These are phyloP conservation scores for Trichoderma atrobrunneum DNA, from an alignment of 2,329 filamentous ascomycete genomes.

Conservation along the genomic window DNA sequence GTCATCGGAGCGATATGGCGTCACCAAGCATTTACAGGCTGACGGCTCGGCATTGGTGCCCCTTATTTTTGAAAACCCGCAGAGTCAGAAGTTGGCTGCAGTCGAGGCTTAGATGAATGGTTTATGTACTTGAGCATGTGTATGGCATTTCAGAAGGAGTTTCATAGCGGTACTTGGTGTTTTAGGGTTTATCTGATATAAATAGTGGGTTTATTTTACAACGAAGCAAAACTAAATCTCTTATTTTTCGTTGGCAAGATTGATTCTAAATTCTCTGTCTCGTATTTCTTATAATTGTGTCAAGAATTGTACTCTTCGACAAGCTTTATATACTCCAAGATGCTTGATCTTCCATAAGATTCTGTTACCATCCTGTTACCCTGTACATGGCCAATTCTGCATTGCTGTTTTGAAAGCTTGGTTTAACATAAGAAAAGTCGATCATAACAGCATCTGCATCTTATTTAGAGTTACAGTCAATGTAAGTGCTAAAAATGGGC, in stretches of 20 bases:
- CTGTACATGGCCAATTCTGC: background rate
- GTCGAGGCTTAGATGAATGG: background rate
- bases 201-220: background rate
- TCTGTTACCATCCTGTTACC: background rate
- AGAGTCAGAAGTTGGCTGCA: background rate
- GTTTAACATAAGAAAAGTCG: accelerated
- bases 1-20: background rate
- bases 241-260: background rate
- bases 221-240: background rate
- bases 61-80: background rate
- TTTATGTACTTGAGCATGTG: background rate
- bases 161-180: background rate
- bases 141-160: background rate
- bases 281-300: background rate
- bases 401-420: too few species aligned
- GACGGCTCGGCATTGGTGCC: conserved; percentile 1
- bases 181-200: background rate
- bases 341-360: accelerated
- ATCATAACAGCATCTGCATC: too few species aligned
- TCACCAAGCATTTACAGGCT: background rate
- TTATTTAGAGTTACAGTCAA: too few species aligned
- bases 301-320: background rate
- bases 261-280: background rate
- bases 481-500: too few species aligned
- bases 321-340: background rate